Base-by-base conservation (phyloP, 495 filamentous ascomycete species). In the Saxophila tyrrhenica region DNA sequence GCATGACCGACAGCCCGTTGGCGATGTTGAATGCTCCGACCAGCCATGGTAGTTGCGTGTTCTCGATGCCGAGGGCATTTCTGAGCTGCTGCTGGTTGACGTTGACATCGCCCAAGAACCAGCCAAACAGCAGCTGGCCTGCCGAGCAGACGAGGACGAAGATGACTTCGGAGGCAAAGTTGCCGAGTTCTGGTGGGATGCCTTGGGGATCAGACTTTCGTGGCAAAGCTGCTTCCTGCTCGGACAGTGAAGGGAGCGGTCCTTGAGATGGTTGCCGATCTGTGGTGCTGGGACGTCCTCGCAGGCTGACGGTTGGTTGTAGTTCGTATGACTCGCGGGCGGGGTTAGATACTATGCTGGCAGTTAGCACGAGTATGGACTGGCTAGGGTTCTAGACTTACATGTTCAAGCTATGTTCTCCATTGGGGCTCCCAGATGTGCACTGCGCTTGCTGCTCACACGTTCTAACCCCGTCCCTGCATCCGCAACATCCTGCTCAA, bases 81-180 rank as follows among this genome's bases (percentile, higher is more conserved):
- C 61, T 61, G 23, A 75, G 61, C 8, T 62, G 53, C 17, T 62
- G 53, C 52, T 77, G 74, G 13, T 64, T 65, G 0, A 71, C 68
- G 0, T 63, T 63, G 24, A 73, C 64, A 48, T 77, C 70, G 0
- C 74, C 74, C 25, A 72, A 62, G 2, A 72, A 60, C 22, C 75
- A 70, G 1, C 72, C 65, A 51, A 72, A 75, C n/a, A 77, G 64
- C 55, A 77, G 56, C 48, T 75, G 66, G 0, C 73, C 70, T 15
- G 67, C 65, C 0, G 71, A 72, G 59, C 72, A 77, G 17, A 74
- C 69, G 0, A 67, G 52, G 20, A 77, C 62, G 35, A 73, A 71
- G 19, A 73, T 59, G 17, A 75, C 47, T 49, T 75, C 73, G 0
- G 66, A 57, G 1, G 64, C 56, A 1, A 71, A 48, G 41, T 63